Evolutionary conservation across 1,284 basidiomycete genomes (phyloP), one percentile per base, ranked within the genome.

Genomic region (Puccinia coronata): DNA sequence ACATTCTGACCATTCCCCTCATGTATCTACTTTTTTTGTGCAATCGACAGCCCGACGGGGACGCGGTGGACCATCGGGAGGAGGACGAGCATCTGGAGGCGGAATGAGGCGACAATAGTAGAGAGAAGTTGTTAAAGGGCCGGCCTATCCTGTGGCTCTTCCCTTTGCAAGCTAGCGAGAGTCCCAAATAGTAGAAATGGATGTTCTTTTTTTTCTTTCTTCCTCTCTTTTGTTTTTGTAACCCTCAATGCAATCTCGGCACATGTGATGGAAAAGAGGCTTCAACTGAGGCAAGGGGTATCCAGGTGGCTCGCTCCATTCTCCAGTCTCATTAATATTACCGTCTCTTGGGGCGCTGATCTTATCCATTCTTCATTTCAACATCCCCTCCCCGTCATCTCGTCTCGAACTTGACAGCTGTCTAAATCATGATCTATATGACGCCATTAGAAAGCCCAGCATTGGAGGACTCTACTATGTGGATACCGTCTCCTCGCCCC

Each of bases 61-160:
- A 53, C 65, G 77, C 28, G 77, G 77, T 70, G 77, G 77, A 3
- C 77, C 77, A 34, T 36, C 77, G n/a, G 77, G 77, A n/a, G 77
- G 77, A 25, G 77, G 77, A 55, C 51, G 77, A 8, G 51, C 63
- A 0, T 47, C 67, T 61, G 77, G 77, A 1, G 67, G 67, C 4
- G 77, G 77, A 31, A 71, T 70, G 67, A 67, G 65, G 39, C 47
- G 77, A 20, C 49, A 71, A 55, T 80, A 73, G 31, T 53, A 39
- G 36, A 67, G 31, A 47, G 43, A 47, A 8, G 8, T 47, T 47
- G 8, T 47, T n/a, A n/a, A n/a, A n/a, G n/a, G n/a, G n/a, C 43
- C 43, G 43, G 43, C 43, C 43, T 16, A 47, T 8, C 43, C 43
- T 47, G 43, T 16, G 8, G 43, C 6, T 23, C 55, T 57, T 57